phyloP scores from a whole-genome alignment of 2,329 filamentous ascomycete species.

The Ceratocystis cubensis region DNA sequence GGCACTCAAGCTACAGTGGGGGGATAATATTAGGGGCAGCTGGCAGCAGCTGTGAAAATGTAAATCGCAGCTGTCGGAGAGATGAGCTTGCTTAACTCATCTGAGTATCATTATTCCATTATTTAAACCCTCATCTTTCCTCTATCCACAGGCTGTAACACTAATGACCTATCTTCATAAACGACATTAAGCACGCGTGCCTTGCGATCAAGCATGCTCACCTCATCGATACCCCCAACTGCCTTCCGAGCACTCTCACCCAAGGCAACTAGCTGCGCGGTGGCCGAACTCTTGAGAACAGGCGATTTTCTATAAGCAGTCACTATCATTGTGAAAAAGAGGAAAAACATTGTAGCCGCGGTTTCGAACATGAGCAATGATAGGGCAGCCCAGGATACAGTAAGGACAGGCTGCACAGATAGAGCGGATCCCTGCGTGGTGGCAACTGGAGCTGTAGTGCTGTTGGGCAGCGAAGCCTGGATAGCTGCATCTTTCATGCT shows the following conservation, averaged over 20 bases:
- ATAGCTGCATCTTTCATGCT: conserved; percentile 12
- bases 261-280: conserved; percentile 25
- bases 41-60: background rate
- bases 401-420: conserved; percentile 22
- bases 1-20: background rate
- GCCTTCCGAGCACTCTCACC: conserved; percentile 17
- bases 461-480: background rate
- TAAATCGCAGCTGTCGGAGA: background rate
- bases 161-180: conserved; percentile 13
- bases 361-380: conserved; percentile 25
- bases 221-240: conserved; percentile 20
- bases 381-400: conserved; percentile 25
- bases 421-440: conserved; percentile 22
- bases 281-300: conserved; percentile 26
- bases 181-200: conserved; percentile 21
- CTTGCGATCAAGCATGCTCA: conserved; percentile 18
- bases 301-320: conserved; percentile 23
- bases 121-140: background rate
- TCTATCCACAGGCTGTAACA: background rate
- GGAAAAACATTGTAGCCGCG: conserved; percentile 22
- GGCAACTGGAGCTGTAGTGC: conserved; percentile 14
- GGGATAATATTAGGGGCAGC: background rate
- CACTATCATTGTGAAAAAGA: conserved; percentile 25
- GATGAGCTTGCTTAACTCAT: too few relatives aligned
- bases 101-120: too few relatives aligned